Conservation (phyloP, 805 yeast species). For the Hanseniaspora taiwanica region DNA sequence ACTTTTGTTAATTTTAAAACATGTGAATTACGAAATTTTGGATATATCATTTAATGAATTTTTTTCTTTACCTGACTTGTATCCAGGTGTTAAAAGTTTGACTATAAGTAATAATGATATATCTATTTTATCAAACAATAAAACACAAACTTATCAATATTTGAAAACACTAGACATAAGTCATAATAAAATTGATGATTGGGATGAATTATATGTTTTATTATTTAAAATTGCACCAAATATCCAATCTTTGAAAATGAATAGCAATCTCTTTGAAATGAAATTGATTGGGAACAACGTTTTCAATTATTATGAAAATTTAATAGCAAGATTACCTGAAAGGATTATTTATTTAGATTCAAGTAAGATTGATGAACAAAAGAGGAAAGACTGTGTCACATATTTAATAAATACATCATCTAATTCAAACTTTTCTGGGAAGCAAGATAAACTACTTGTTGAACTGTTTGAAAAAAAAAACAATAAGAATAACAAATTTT, state of each 20-base stretch:
- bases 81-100: slow-evolving; percentile 19
- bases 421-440: too few species aligned
- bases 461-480: background rate
- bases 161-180: slow-evolving; percentile 35
- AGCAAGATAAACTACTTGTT: background rate
- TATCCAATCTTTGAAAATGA: slow-evolving; percentile 9
- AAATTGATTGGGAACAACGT: too few species aligned
- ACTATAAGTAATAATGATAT: slow-evolving; percentile 43
- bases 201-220: slow-evolving; percentile 10
- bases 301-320: slow-evolving; percentile 29
- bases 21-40: too few species aligned
- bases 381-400: background rate
- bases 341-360: background rate
- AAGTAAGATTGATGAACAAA: background rate
- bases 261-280: slow-evolving; percentile 23
- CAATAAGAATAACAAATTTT: too few species aligned
- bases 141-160: slow-evolving; percentile 28
- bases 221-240: slow-evolving; percentile 34
- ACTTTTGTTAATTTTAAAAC: too few species aligned
- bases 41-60: slow-evolving; percentile 34
- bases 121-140: slow-evolving; percentile 30
- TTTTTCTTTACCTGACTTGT: slow-evolving; percentile 16
- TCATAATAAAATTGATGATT: slow-evolving; percentile 34
- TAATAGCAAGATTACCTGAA: background rate
- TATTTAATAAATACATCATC: background rate